These are phyloP conservation scores for Aspergillus sp. DNA, from an alignment of 2,329 filamentous ascomycete species.

Conservation along the genomic window DNA sequence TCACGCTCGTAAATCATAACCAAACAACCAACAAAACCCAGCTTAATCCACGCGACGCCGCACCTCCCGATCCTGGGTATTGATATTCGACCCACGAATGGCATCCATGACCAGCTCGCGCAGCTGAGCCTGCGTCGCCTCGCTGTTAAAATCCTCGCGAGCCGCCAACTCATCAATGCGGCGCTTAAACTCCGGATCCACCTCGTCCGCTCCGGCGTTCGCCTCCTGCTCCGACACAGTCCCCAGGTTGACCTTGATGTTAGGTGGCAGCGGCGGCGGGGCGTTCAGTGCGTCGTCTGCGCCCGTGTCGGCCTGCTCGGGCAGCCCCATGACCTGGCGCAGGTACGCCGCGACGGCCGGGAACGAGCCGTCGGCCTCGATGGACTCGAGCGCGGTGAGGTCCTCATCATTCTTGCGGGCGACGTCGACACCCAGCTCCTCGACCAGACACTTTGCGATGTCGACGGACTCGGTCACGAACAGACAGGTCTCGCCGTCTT, in stretches of 20 bases:
- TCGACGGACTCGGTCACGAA: conserved; percentile 84
- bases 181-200: conserved; percentile 78
- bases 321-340: conserved; percentile 33
- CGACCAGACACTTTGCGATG: conserved; percentile 74
- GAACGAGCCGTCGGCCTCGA: conserved; percentile 74
- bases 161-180: conserved; percentile 86
- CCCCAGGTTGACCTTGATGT: conserved; percentile 73
- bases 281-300: conserved; percentile 33
- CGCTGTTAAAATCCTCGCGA: conserved; percentile 76
- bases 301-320: conserved; percentile 25
- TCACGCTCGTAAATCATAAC: background rate
- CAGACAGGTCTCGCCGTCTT: conserved; percentile 90
- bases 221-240: conserved; percentile 61
- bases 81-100: conserved; percentile 63
- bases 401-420: conserved; percentile 68
- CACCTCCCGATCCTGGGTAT: conserved; percentile 61
- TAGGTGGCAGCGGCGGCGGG: conserved; percentile 67
- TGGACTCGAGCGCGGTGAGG: conserved; percentile 75
- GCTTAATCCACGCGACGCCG: conserved; percentile 59
- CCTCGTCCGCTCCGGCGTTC: conserved; percentile 59
- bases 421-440: conserved; percentile 73
- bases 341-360: conserved; percentile 74
- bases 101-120: conserved; percentile 78
- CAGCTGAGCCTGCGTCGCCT: conserved; percentile 75
- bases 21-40: background rate